Conservation (phyloP, 2,329 filamentous ascomycete genomes). For the Geosmithia flava region DNA sequence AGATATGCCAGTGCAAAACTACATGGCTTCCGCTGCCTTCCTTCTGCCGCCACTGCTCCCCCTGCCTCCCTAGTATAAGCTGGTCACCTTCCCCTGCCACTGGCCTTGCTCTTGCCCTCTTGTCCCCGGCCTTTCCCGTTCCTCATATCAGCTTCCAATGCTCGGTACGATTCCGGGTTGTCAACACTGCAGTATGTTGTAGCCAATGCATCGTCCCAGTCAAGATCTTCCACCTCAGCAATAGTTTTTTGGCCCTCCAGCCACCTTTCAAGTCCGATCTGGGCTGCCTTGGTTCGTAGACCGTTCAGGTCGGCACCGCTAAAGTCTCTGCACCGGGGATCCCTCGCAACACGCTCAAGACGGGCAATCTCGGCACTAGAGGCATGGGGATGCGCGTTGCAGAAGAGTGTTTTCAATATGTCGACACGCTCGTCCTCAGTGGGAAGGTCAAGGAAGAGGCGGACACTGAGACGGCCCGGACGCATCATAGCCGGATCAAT, state of each 20-base stretch:
- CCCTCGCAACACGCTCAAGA: conserved; percentile 53
- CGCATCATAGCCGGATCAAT: conserved; percentile 93
- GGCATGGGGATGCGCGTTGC: conserved; percentile 23
- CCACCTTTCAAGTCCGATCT: conserved; percentile 31
- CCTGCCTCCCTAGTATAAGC: too few species aligned
- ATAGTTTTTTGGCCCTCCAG: conserved; percentile 13
- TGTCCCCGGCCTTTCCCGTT: neutral
- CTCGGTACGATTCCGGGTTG: neutral
- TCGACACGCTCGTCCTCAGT: conserved; percentile 68
- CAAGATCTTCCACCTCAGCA: conserved; percentile 18
- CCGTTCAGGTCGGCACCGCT: conserved; percentile 53
- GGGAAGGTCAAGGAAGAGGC: conserved; percentile 83
- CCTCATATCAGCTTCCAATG: neutral
- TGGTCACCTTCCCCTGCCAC: neutral
- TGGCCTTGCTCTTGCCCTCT: too few species aligned
- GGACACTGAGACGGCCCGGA: conserved; percentile 75
- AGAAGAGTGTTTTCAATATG: conserved; percentile 62
- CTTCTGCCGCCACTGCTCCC: too few species aligned
- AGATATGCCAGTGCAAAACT: too few species aligned
- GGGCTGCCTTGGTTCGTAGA: conserved; percentile 33
- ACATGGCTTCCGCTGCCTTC: too few species aligned
- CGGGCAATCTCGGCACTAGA: conserved; percentile 34
- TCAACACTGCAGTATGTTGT: conserved; percentile 19
- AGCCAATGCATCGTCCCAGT: conserved; percentile 40
- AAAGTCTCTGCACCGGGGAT: conserved; percentile 60